Base-by-base conservation (phyloP, 2,329 filamentous ascomycete genomes). In the Scorias spongiosa region DNA sequence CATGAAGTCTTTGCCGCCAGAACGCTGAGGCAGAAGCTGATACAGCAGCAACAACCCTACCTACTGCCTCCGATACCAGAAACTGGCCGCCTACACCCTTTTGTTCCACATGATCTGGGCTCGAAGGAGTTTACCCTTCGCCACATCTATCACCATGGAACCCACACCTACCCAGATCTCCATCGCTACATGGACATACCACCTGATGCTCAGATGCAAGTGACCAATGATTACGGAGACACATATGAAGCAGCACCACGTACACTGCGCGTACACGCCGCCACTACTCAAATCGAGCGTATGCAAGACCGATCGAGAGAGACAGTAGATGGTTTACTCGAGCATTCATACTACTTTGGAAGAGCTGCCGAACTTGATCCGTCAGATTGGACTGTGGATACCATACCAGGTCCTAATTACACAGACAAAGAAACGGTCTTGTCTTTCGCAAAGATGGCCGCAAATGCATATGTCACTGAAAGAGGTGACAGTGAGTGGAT, bases 101-200 rank as follows among this genome's bases (percentile, higher is more conserved):
- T 43, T 26, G 42, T 43, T 6, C 47, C 50, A 11, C 46, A 44
- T 40, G 47, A 44, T 36, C 32, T 56, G 37, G 54, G 51, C 26
- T 52, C 54, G 44, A 44, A 42, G 43, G 51, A 51, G 20, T 62
- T 62, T 44, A 78, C 73, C 6, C 75, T 98, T 45, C 80, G 86
- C 55, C 89, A 98, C 64, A 80, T 96, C 56, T 91, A 85, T 65
- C 88, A 95, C 61, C 88, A 94, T 65, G 89, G 89, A 46, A 83
- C 85, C 36, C 75, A 89, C 61, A 68, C 74, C 52, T 76, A 93
- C 53, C 88, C 88, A 2, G 64, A 72, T 5, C 74, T 95, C 12
- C 85, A 95, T 62, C 74, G 81, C 46, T 80, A 77, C 53, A 71
- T 81, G 48, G 86, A 96, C 61, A 68, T 95, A 29, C 66, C 74